Conservation (phyloP, 805 yeast species). For the Metschnikowia gelsemii region DNA sequence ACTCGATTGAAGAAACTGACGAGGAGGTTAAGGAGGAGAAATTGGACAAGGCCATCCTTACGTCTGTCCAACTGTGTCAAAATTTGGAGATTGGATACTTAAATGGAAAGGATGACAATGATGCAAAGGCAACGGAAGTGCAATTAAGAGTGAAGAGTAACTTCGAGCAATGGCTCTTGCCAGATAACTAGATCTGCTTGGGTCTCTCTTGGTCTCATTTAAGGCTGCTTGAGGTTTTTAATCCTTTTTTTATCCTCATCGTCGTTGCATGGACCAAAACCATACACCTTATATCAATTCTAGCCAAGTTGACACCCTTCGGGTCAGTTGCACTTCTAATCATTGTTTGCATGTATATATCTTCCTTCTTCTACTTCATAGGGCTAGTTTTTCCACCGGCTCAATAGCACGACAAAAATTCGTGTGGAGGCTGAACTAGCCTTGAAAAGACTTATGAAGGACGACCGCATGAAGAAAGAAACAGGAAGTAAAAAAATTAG, state of each 20-base stretch:
- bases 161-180: constrained; percentile 70
- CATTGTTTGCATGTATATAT: constrained; percentile 14
- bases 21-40: constrained; percentile 22
- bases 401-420: not conserved
- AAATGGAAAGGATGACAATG: constrained; percentile 31
- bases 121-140: constrained; percentile 44
- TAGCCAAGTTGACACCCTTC: not conserved
- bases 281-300: not conserved
- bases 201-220: not conserved
- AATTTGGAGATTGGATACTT: constrained; percentile 48
- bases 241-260: constrained; percentile 4
- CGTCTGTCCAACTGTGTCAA: constrained; percentile 53
- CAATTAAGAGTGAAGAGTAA: constrained; percentile 60
- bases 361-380: constrained; percentile 5
- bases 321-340: not conserved
- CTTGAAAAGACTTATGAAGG: not conserved
- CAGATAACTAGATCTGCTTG: constrained; percentile 25
- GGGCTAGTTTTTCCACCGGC: not conserved
- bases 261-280: not conserved
- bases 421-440: not conserved
- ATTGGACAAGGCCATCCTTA: constrained; percentile 41
- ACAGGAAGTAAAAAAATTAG: not conserved
- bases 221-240: constrained; percentile 1
- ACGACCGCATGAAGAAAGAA: not conserved
- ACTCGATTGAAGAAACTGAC: constrained; percentile 28